Conservation (phyloP, 1,284 basidiomycete genomes). For the Melampsora americana region DNA sequence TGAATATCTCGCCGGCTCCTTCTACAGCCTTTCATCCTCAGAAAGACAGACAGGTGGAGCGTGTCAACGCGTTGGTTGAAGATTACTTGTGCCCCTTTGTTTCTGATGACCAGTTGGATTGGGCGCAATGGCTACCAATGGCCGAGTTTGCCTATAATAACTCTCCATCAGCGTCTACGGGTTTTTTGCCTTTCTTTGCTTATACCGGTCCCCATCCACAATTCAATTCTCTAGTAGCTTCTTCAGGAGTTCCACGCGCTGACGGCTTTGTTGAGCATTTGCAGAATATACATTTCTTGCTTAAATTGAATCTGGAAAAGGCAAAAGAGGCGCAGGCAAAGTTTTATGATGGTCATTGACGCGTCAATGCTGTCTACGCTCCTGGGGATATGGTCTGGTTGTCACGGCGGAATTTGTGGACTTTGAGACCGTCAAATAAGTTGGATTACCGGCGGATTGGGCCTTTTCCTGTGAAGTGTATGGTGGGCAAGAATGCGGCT, state of each 20-base stretch:
- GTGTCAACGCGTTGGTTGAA: conserved; percentile 4
- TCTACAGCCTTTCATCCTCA: conserved; percentile 30
- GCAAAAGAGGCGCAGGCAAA: not conserved
- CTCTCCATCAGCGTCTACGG: conserved; percentile 49
- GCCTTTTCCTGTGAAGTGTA: not conserved
- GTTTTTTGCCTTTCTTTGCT: conserved; percentile 55
- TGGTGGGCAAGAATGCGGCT: not conserved
- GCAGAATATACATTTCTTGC: not conserved
- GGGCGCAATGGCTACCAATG: conserved; percentile 47
- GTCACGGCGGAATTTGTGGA: not conserved
- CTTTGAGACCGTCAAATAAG: not conserved
- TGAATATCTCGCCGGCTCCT: conserved; percentile 3
- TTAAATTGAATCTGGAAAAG: not conserved
- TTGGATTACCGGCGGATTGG: too few species aligned
- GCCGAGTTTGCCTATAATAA: conserved; percentile 55
- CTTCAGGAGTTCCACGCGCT: not conserved
- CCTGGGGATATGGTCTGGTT: conserved; percentile 9
- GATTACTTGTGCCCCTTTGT: conserved; percentile 46
- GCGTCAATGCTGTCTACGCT: not conserved
- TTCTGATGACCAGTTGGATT: conserved; percentile 47
- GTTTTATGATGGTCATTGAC: not conserved
- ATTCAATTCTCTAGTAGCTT: conserved; percentile 17
- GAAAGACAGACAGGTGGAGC: conserved; percentile 18
- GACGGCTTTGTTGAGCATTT: not conserved
- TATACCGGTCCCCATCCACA: conserved; percentile 55